Base-by-base conservation (phyloP, 768 basidiomycete species). In the Hortiboletus flavorubellus region DNA sequence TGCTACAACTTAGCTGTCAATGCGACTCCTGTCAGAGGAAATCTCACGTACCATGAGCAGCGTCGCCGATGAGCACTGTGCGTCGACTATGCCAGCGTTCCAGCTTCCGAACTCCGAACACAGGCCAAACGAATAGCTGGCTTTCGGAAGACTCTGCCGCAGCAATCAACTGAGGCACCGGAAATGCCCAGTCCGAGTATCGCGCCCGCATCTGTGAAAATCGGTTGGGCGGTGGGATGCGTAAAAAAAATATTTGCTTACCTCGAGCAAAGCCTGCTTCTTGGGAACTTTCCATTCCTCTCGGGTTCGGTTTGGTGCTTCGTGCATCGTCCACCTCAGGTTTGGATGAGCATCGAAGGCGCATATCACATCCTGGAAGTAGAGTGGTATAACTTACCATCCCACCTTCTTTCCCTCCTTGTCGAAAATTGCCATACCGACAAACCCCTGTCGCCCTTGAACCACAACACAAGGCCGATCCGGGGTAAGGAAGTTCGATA, bases 11-110 rank as follows among this genome's bases (percentile, higher is more conserved):
- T 34, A n/a, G 30, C 23, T 45, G 6, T n/a, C 26, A 46, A n/a
- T 42, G 8, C 39, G 8, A 39, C 40, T n/a, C 45, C 2, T 7
- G 3, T 33, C 8, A 40, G 16, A 49, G 4, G 18, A 26, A 9
- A 38, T 16, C 14, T 26, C 31, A 56, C 65, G 4, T 49, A 70
- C 68, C 68, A 56, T 72, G 68, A 43, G 66, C 68, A 44, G 68
- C 68, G n/a, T 70, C 70, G 3, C 69, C 69, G 23, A 72, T 59
- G n/a, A 70, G 61, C 8, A 72, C 62, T 33, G 64, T 59, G 9
- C 59, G 59, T 44, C 49, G 55, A 47, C 68, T 60, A 38, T 68
- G 57, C 68, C 66, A 66, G 29, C 30, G 56, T 38, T 61, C 53
- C 40, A 70, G 58, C 43, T 54, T 70, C 29, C 53, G 55, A 5